These are phyloP conservation scores for Penicillium sumatraense DNA, from an alignment of 2,329 filamentous ascomycete genomes.

Conservation along the genomic window DNA sequence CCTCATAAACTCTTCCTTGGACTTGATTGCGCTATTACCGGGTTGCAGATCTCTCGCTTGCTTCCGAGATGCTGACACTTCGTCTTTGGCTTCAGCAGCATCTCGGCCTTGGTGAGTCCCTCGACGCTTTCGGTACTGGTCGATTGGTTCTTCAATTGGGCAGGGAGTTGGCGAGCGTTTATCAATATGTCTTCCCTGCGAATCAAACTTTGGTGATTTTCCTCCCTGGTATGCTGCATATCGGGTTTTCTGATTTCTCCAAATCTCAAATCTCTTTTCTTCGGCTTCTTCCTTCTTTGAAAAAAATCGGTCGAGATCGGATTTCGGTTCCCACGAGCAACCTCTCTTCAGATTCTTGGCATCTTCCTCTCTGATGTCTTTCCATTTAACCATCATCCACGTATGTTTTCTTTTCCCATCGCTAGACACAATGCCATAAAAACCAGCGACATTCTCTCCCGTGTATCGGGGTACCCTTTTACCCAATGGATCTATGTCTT, in stretches of 20 bases:
- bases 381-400: background rate
- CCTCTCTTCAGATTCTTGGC: background rate
- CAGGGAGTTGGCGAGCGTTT: background rate
- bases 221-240: background rate
- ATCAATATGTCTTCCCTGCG: background rate
- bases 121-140: background rate
- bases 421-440: background rate
- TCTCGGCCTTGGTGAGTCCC: background rate
- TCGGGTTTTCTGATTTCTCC: background rate
- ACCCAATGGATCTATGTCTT: background rate
- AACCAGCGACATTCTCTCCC: background rate
- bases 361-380: background rate
- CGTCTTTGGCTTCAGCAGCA: background rate
- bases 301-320: background rate
- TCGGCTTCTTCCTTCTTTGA: background rate
- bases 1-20: background rate
- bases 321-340: background rate
- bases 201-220: background rate
- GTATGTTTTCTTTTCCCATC: background rate
- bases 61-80: background rate
- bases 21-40: background rate
- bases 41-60: background rate
- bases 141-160: background rate
- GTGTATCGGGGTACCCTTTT: background rate
- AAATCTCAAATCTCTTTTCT: background rate